phyloP scores from a whole-genome alignment of 2,329 filamentous ascomycete species.

The Arthroderma sp. region DNA sequence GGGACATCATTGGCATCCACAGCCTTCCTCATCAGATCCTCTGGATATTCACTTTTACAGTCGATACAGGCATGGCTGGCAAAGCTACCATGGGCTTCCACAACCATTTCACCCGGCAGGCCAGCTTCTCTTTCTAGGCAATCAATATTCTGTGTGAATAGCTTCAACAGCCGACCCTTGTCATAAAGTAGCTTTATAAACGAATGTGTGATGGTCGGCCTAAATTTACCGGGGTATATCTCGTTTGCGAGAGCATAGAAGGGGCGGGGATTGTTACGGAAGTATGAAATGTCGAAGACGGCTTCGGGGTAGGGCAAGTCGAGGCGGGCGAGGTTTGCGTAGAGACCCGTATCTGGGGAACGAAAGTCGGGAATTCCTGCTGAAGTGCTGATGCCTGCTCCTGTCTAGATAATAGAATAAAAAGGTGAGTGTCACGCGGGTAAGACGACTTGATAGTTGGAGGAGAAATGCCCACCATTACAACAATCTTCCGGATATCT shows the following conservation, averaged over 20 bases:
- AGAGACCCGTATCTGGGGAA: conserved; percentile 83
- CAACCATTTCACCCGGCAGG: conserved; percentile 63
- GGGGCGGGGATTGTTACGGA: conserved; percentile 66
- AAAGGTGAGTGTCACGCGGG: background rate
- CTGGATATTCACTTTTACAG: conserved; percentile 60
- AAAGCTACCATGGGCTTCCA: conserved; percentile 94
- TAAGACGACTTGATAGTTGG: background rate
- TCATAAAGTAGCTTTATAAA: conserved; percentile 73
- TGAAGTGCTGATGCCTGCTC: conserved; percentile 61
- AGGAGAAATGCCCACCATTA: conserved; percentile 45
- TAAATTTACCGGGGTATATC: conserved; percentile 78
- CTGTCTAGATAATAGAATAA: conserved; percentile 39
- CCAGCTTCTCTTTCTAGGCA: conserved; percentile 82
- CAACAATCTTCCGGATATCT: conserved; percentile 56
- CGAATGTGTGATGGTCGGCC: conserved; percentile 77
- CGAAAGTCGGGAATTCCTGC: conserved; percentile 78
- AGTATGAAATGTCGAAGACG: conserved; percentile 87
- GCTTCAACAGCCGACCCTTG: conserved; percentile 61
- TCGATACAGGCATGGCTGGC: conserved; percentile 84
- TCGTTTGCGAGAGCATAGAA: conserved; percentile 91
- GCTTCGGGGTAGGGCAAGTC: conserved; percentile 82
- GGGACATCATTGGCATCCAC: conserved; percentile 58
- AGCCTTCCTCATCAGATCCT: conserved; percentile 57
- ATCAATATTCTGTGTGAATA: conserved; percentile 98
- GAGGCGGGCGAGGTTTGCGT: conserved; percentile 76